These are phyloP conservation scores for Pezicula neosporulosa DNA, from an alignment of 2,329 filamentous ascomycete species.

Conservation along the genomic window DNA sequence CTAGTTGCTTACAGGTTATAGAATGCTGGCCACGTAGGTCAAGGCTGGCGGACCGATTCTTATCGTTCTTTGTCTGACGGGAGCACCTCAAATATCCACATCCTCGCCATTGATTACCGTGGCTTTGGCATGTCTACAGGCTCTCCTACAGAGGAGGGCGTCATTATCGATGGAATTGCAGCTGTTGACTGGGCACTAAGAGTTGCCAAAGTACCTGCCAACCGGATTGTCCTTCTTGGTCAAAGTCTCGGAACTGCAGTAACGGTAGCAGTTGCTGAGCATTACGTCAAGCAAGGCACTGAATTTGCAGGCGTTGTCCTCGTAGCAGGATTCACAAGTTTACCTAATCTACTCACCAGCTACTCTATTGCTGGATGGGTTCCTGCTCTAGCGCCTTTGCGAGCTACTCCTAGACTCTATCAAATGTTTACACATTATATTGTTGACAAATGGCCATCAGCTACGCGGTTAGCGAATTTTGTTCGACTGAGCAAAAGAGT, in stretches of 20 bases:
- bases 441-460: constrained; percentile 79
- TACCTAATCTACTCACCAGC: constrained; percentile 67
- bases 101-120: constrained; percentile 88
- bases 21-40: constrained; percentile 85
- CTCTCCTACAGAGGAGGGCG: constrained; percentile 72
- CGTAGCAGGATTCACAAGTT: constrained; percentile 73
- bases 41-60: constrained; percentile 70
- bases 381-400: constrained; percentile 74
- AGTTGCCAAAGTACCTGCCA: constrained; percentile 59
- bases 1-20: constrained; percentile 30
- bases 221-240: constrained; percentile 75
- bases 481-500: constrained; percentile 51
- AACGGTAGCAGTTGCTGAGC: constrained; percentile 68
- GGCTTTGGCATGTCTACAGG: constrained; percentile 82
- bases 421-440: constrained; percentile 59
- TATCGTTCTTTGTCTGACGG: constrained; percentile 75
- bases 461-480: constrained; percentile 58
- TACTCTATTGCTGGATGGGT: constrained; percentile 78
- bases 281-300: constrained; percentile 54
- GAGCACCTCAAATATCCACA: constrained; percentile 66
- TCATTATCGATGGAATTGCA: constrained; percentile 75
- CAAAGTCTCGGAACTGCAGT: constrained; percentile 90
- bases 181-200: constrained; percentile 70
- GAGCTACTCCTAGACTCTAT: constrained; percentile 61
- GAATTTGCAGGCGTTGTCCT: constrained; percentile 80